Base-by-base conservation (phyloP, 495 filamentous ascomycete species). In the Penicillium goetzii region DNA sequence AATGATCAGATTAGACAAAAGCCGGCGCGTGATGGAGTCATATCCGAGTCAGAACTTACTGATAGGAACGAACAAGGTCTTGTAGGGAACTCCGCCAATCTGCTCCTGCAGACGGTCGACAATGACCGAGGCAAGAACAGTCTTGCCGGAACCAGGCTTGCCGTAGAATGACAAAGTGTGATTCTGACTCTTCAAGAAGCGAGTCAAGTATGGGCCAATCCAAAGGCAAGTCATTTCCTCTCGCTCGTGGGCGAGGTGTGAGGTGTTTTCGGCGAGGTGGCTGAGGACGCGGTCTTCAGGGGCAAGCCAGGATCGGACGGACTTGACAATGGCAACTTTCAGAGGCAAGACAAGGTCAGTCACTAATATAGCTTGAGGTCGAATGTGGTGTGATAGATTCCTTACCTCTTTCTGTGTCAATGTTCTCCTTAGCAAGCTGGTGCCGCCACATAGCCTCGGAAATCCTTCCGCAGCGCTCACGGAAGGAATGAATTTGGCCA, bases 151-250 rank as follows among this genome's bases (percentile, higher is more conserved):
- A 21, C 76, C 77, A 17, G 74, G 69, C 23, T 69, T 64, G 2
- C 76, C 77, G 51, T 65, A 68, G 28, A 79, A 72, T 17, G 71
- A 68, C 17, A 79, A 63, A 32, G 68, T 62, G 54, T 60, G 67
- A 6, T 68, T 62, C 19, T 70, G 34, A 12, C 67, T 72, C 59
- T 77, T 79, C n/a, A 79, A 54, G 58, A 79, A 79, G 30, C 68
- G 70, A 45, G 70, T 68, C 59, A 78, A 58, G 32, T 74, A 74
- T 7, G 74, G 68, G 10, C 60, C 61, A 62, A 78, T 55, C 77
- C 75, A 79, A 36, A 77, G 67, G 56, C 74, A 79, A 56, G 75
- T 79, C 59, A 76, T 68, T 56, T 79, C 75, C 61, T 76, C 75
- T 5, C 77, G 75, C 57, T 79, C 74, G 19, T 78, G 77, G 30